A percentile compares a stretch with the other conserved stretches of the same genome.
These are phyloP conservation scores for Kwoniella heveanensis DNA, from an alignment of 768 basidiomycete species.

Conservation along the genomic window DNA sequence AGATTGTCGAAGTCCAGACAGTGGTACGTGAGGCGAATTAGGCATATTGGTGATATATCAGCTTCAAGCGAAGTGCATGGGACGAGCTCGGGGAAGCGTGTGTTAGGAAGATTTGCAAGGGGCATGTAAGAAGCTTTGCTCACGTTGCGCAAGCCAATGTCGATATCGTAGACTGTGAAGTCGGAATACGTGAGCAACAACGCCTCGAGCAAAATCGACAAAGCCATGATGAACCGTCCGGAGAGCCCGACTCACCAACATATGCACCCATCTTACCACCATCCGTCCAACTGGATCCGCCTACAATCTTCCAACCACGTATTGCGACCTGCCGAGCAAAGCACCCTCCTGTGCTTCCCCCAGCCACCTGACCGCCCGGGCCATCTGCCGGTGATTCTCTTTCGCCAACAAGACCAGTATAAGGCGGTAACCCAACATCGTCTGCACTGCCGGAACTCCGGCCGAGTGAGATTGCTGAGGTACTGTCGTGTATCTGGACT, in stretches of 20 bases:
- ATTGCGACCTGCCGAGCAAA: slow-evolving; percentile 49
- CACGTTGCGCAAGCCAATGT: slow-evolving; percentile 39
- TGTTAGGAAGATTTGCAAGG: too few relatives aligned
- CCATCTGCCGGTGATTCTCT: too few relatives aligned
- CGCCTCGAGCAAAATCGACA: too few relatives aligned
- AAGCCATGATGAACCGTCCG: too few relatives aligned
- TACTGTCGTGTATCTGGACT: not conserved
- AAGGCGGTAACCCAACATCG: not conserved
- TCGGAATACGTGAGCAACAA: too few relatives aligned
- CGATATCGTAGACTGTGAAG: slow-evolving; percentile 48
- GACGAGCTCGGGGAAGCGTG: too few relatives aligned
- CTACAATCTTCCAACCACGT: slow-evolving; percentile 50
- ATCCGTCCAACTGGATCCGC: slow-evolving; percentile 46
- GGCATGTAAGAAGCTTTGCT: not conserved
- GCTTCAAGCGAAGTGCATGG: too few relatives aligned
- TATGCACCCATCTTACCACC: slow-evolving; percentile 47
- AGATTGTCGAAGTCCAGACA: too few relatives aligned
- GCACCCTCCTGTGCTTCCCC: slow-evolving; percentile 11
- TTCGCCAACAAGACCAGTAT: too few relatives aligned
- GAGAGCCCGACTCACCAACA: slow-evolving; percentile 55
- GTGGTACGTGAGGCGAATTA: too few relatives aligned
- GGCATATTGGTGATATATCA: too few relatives aligned
- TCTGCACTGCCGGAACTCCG: not conserved
- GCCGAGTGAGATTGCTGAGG: not conserved
- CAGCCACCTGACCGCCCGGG: too few relatives aligned